These are phyloP conservation scores for Macrolepiota albuminosa DNA, from an alignment of 768 basidiomycete genomes.

Conservation along the genomic window DNA sequence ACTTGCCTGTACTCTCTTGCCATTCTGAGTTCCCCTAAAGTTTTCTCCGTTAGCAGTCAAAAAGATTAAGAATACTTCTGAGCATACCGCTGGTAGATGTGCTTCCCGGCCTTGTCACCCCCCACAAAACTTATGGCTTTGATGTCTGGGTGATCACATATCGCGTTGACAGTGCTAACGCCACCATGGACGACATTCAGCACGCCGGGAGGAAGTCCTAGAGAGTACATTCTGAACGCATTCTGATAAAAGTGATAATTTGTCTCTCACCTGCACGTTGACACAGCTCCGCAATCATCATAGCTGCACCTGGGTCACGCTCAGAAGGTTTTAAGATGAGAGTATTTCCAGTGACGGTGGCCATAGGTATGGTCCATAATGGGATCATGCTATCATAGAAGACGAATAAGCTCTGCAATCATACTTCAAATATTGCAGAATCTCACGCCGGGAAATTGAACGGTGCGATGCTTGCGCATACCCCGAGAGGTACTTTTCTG, in stretches of 20 bases:
- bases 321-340: conserved; percentile 95
- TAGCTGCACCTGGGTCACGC: conserved; percentile 93
- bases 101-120: conserved; percentile 86
- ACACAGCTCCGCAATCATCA: conserved; percentile 96
- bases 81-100: conserved; percentile 81
- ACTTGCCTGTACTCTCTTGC: conserved; percentile 80
- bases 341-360: conserved; percentile 87
- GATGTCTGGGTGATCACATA: conserved; percentile 89
- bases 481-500: conserved; percentile 80
- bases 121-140: conserved; percentile 97
- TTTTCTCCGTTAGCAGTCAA: conserved; percentile 5
- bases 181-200: conserved; percentile 91
- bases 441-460: conserved; percentile 88
- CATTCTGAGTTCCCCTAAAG: conserved; percentile 70
- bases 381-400: conserved; percentile 76
- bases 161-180: conserved; percentile 84
- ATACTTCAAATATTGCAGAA: background rate
- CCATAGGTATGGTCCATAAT: conserved; percentile 92
- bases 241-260: background rate
- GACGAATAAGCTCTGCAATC: conserved; percentile 1
- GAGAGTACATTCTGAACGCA: background rate
- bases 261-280: conserved; percentile 62
- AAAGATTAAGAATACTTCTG: background rate
- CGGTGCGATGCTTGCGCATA: conserved; percentile 82
- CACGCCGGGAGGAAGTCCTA: conserved; percentile 81